phyloP scores from a whole-genome alignment of 345 rosid species.

The Eutrema yunnanense region DNA sequence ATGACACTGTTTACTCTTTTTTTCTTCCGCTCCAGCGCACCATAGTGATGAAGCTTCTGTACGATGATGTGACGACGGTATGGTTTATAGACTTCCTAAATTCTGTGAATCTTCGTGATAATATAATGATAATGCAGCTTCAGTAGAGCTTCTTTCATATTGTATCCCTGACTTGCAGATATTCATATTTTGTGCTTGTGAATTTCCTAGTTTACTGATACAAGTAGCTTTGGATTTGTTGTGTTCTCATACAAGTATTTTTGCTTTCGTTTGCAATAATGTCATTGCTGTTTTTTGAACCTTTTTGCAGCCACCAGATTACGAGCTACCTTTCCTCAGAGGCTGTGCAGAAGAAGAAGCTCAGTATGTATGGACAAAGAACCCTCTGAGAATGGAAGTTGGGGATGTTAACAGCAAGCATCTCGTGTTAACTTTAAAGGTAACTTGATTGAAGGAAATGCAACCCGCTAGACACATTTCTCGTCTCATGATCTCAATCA shows the following conservation, averaged over 20 bases:
- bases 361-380: conserved; percentile 73
- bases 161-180: not conserved
- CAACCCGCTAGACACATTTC: not conserved
- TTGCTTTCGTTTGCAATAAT: not conserved
- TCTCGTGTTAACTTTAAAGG: conserved; percentile 83
- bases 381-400: conserved; percentile 89
- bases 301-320: conserved; percentile 68
- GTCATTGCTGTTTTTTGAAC: not conserved
- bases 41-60: conserved; percentile 90
- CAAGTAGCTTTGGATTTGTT: not conserved
- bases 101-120: not conserved
- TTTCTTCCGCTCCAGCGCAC: conserved; percentile 65
- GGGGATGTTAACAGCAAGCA: conserved; percentile 98
- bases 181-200: not conserved
- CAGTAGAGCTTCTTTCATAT: not conserved
- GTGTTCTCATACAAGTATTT: not conserved
- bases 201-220: not conserved
- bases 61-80: conserved; percentile 97
- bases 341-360: conserved; percentile 80
- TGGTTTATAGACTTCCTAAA: conserved; percentile 22
- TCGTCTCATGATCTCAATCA: not conserved
- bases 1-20: conserved; percentile 3
- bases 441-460: conserved; percentile 16
- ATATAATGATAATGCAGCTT: not conserved
- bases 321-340: conserved; percentile 94